phyloP scores from a whole-genome alignment of 495 filamentous ascomycete genomes.

The Immersiella caudata region DNA sequence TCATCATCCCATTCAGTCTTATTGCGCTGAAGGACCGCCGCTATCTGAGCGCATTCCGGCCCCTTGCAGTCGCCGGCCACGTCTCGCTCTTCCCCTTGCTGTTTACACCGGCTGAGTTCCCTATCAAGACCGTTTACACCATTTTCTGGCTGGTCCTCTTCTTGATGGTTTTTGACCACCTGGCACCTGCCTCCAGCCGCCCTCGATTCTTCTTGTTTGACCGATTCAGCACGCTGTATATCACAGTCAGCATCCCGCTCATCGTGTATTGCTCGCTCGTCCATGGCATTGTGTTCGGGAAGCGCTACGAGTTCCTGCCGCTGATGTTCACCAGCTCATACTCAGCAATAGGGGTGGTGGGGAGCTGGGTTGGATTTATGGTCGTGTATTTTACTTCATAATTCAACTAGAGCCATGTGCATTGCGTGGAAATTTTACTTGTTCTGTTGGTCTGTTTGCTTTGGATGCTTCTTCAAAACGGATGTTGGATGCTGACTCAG shows the following conservation, averaged over 20 bases:
- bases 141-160: conserved; percentile 89
- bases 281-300: conserved; percentile 81
- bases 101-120: conserved; percentile 89
- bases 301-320: conserved; percentile 84
- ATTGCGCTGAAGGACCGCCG: conserved; percentile 91
- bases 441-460: neutral
- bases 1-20: conserved; percentile 94
- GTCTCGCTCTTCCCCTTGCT: conserved; percentile 94
- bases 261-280: conserved; percentile 85
- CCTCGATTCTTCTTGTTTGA: conserved; percentile 85
- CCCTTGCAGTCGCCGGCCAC: conserved; percentile 88
- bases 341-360: conserved; percentile 90
- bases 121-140: conserved; percentile 90
- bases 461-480: neutral
- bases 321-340: conserved; percentile 98
- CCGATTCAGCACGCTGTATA: conserved; percentile 85
- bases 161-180: conserved; percentile 79
- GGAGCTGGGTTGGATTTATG: conserved; percentile 94
- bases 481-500: conserved; percentile 16
- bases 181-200: conserved; percentile 77
- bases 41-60: conserved; percentile 88
- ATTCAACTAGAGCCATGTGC: neutral
- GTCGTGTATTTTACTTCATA: conserved; percentile 86
- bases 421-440: neutral
- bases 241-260: conserved; percentile 82